Percentiles rank a stretch among this genome's conserved stretches.
These are phyloP conservation scores for Athelia sp. DNA, from an alignment of 1,284 basidiomycete genomes.

Conservation along the genomic window DNA sequence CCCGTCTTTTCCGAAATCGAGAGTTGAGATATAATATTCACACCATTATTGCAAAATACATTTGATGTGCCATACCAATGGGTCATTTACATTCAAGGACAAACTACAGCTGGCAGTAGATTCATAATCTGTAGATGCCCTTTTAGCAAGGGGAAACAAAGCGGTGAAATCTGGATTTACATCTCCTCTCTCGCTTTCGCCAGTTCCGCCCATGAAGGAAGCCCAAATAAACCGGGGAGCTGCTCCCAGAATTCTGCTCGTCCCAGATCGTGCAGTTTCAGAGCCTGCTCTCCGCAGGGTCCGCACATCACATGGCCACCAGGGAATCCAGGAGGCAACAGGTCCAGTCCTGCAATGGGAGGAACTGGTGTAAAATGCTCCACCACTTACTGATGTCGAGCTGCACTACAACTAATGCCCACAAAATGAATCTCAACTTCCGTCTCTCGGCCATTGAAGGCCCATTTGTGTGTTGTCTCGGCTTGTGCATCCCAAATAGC, in stretches of 20 bases:
- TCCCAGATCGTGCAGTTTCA: neutral
- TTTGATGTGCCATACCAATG: no score
- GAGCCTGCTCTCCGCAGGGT: no score
- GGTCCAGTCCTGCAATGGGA: neutral
- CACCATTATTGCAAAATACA: no score
- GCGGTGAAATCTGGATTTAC: no score
- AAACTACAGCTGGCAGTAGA: no score
- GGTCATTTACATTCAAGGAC: no score
- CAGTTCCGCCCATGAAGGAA: constrained; percentile 16
- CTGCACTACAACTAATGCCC: neutral
- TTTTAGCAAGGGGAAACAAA: no score
- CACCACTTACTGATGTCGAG: neutral
- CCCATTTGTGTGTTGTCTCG: neutral
- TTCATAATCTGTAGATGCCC: no score
- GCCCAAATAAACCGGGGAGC: constrained; percentile 25
- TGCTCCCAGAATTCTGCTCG: constrained; percentile 26
- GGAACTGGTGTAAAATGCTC: neutral
- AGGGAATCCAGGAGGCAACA: neutral
- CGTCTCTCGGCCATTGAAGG: neutral
- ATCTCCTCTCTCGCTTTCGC: neutral
- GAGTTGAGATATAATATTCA: no score
- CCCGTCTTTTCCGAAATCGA: no score
- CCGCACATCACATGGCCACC: neutral
- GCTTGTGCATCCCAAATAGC: neutral
- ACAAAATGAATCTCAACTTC: neutral